Evolutionary conservation across 192 early-diverging fungal species (phyloP).

Genomic region (Podila horticola): DNA sequence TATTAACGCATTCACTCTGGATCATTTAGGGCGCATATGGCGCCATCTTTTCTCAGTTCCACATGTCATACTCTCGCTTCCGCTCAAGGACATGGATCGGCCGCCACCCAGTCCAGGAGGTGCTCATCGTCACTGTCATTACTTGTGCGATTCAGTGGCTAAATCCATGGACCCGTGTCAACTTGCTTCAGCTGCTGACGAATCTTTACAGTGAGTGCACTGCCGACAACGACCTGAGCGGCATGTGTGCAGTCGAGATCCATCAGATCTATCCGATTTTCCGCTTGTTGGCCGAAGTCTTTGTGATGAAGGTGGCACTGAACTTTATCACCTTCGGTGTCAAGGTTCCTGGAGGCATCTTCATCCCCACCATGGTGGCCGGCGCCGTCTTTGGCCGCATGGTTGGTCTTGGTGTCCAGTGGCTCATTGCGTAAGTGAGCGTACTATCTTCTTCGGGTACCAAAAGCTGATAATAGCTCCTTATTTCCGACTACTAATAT

Average conservation of each 20-base stretch:
- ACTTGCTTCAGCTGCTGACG: conserved; percentile 40
- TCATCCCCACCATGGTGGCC: conserved; percentile 88
- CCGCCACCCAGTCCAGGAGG: conserved; percentile 80
- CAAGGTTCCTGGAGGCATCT: conserved; percentile 84
- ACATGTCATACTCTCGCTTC: conserved; percentile 73
- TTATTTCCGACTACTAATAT: neutral
- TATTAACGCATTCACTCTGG: neutral
- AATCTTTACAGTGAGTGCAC: conserved; percentile 49
- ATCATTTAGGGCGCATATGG: conserved; percentile 80
- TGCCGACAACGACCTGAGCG: conserved; percentile 32
- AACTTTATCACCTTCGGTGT: conserved; percentile 80
- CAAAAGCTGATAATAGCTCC: neutral
- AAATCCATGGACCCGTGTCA: conserved; percentile 50
- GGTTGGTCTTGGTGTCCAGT: conserved; percentile 87
- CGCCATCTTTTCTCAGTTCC: conserved; percentile 80
- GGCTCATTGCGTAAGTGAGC: conserved; percentile 44
- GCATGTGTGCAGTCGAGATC: conserved; percentile 46
- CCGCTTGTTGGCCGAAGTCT: conserved; percentile 32
- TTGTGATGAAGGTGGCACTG: conserved; percentile 61
- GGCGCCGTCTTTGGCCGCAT: conserved; percentile 94
- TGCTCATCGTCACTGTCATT: conserved; percentile 70
- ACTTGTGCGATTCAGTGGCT: conserved; percentile 72
- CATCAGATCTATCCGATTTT: conserved; percentile 48
- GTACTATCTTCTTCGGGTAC: neutral
- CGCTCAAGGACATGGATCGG: conserved; percentile 78